These are phyloP conservation scores for Skeletonema grethae DNA, from an alignment of 108 stramenopile genomes.

Conservation along the genomic window DNA sequence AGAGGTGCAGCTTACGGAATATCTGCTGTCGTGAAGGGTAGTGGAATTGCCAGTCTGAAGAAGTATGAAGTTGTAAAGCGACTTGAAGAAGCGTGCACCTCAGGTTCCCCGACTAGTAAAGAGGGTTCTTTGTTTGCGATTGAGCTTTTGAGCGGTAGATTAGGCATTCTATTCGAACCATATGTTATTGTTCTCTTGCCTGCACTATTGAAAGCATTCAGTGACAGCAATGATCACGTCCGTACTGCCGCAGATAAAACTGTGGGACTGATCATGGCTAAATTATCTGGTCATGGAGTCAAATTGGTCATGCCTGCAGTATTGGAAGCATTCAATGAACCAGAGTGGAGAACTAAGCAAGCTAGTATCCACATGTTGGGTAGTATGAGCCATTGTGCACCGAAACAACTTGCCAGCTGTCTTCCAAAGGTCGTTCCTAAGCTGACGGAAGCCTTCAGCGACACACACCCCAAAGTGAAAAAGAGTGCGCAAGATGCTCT, in stretches of 20 bases:
- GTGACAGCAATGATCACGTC: constrained; percentile 92
- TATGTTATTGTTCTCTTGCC: constrained; percentile 97
- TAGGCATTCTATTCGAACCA: constrained; percentile 98
- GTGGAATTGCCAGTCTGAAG: constrained; percentile 94
- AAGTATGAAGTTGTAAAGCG: constrained; percentile 89
- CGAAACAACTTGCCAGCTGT: constrained; percentile 95
- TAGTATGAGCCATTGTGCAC: constrained; percentile 96
- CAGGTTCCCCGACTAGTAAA: constrained; percentile 66
- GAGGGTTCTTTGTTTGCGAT: constrained; percentile 97
- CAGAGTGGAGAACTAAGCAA: constrained; percentile 96
- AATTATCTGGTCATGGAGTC: constrained; percentile 95
- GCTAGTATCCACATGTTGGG: constrained; percentile 97
- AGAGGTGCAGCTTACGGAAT: constrained; percentile 96
- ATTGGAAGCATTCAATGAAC: constrained; percentile 90
- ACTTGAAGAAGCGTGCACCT: constrained; percentile 85
- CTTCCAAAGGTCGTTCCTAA: constrained; percentile 98
- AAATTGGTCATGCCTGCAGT: constrained; percentile 97
- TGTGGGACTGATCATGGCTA: constrained; percentile 93
- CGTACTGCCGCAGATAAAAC: constrained; percentile 89
- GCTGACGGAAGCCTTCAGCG: constrained; percentile 94
- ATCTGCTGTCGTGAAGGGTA: constrained; percentile 97
- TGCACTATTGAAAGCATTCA: constrained; percentile 92
- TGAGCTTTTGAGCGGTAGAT: constrained; percentile 86
- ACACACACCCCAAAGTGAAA: constrained; percentile 98
- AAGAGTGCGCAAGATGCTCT: constrained; percentile 89